Evolutionary conservation across 1,284 basidiomycete species (phyloP).

Genomic region (Hymenochaete sp.): DNA sequence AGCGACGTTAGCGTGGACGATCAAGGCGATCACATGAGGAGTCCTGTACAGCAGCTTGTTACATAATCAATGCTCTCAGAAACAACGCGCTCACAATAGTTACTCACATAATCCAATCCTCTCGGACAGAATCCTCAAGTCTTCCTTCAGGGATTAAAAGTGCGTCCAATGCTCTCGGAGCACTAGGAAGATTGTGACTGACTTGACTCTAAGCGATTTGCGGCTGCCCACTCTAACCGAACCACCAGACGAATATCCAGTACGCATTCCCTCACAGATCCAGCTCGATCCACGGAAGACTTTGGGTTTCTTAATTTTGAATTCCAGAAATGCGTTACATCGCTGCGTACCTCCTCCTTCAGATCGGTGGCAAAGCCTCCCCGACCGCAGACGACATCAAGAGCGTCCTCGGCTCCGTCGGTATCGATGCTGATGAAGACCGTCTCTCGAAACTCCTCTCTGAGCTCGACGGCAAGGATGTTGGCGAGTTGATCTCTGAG

Average conservation of each 20-base stretch:
- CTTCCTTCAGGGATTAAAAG: constrained; percentile 84
- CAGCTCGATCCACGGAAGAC: not conserved
- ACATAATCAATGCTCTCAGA: not conserved
- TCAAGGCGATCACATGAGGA: constrained; percentile 4
- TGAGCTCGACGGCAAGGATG: constrained; percentile 90
- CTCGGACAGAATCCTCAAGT: constrained; percentile 78
- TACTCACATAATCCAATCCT: not conserved
- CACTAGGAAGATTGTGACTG: not conserved
- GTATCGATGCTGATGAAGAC: constrained; percentile 82
- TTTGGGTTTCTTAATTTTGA: not conserved
- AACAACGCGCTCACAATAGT: not conserved
- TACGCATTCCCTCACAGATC: not conserved
- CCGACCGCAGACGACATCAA: constrained; percentile 89
- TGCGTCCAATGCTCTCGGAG: constrained; percentile 30
- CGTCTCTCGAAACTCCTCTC: constrained; percentile 82
- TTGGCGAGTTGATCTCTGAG: constrained; percentile 86
- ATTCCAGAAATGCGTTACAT: constrained; percentile 76
- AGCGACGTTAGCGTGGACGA: not conserved
- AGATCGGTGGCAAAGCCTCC: constrained; percentile 85
- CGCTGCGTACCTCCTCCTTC: constrained; percentile 97
- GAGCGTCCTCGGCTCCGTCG: constrained; percentile 80
- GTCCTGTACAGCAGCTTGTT: constrained; percentile 20
- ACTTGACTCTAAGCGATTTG: constrained; percentile 46
- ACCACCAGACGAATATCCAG: constrained; percentile 24
- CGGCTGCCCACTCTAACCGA: constrained; percentile 55